Conservation (phyloP, 2,329 filamentous ascomycete genomes). For the Chlorencoelia australis region DNA sequence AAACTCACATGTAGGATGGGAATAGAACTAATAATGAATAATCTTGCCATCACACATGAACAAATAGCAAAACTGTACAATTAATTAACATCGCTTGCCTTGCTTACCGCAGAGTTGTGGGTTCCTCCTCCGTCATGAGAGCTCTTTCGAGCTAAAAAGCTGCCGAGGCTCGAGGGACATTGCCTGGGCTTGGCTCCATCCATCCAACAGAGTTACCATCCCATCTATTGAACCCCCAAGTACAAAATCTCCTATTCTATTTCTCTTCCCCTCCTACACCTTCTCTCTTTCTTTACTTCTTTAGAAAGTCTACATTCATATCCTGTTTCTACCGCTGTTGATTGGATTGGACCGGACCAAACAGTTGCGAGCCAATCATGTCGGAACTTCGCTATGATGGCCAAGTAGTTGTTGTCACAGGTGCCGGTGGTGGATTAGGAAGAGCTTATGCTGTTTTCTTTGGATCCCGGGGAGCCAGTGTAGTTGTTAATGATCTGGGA, state of each 20-base stretch:
- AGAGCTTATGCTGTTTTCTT: conserved; percentile 84
- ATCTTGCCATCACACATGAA: too few relatives aligned
- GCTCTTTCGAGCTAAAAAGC: background rate
- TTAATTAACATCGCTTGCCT: too few relatives aligned
- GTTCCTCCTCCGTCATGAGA: background rate
- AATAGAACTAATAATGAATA: too few relatives aligned
- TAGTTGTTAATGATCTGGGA: conserved; percentile 94
- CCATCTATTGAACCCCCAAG: too few relatives aligned
- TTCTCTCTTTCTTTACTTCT: background rate
- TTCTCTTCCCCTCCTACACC: background rate
- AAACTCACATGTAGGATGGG: too few relatives aligned
- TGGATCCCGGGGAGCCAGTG: conserved; percentile 77
- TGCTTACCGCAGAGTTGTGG: too few relatives aligned
- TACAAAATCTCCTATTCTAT: background rate
- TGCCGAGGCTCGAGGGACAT: conserved; percentile 8
- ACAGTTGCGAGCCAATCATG: conserved; percentile 35
- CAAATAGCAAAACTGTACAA: too few relatives aligned
- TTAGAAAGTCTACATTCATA: background rate
- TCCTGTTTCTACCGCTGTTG: too few relatives aligned
- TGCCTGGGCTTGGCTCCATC: too few relatives aligned
- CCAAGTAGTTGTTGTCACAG: conserved; percentile 82
- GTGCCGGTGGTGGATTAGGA: conserved; percentile 72
- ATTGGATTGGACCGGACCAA: too few relatives aligned
- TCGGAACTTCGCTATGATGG: conserved; percentile 68
- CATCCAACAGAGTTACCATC: background rate